Evolutionary conservation across 495 filamentous ascomycete species (phyloP), one percentile per base, ranked within the genome.

Genomic region (Aspergillus carlsbadensis): DNA sequence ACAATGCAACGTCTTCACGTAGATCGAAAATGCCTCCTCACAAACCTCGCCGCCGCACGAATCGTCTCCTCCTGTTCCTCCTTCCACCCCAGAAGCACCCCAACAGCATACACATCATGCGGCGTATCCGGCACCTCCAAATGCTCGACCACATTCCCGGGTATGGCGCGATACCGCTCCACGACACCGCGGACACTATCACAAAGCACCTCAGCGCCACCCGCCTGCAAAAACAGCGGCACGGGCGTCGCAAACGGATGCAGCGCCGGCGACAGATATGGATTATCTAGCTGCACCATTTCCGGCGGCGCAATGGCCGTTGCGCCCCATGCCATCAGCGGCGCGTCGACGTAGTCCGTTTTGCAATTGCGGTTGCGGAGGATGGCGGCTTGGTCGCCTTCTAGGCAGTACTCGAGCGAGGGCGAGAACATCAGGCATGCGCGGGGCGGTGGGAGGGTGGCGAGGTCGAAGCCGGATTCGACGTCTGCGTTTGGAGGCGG

Each of bases 51-150:
- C 31, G 70, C 70, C 44, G 62, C 57, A 55, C 61, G 59, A 22
- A 59, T 60, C 34, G 57, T 48, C 29, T 49, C 54, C 17, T 36
- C 63, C 40, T 62, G 62, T 60, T 64, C 63, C 37, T 56, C 55
- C 22, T 58, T 33, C 58, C 70, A 73, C 20, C 70, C 72, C 17
- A 66, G 40, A 15, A 59, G 6, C 31, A 46, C 20, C 17, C 69
- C 69, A 5, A 69, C 35, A 21, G 68, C 54, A 45, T 64, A 60
- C 41, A 73, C 54, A 68, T 75, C 72, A 60, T 75, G 72, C 45
- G 67, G 65, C 45, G 53, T 63, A 33, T 43, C 43, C 51, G 54
- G 41, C 21, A 63, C 61, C 36, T 68, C 63, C 51, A 65, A 52
- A 39, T 65, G 41, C 47, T 60, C 61, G 0, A 71, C 64, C 21